These are phyloP conservation scores for Rhodotorula sp. DNA, from an alignment of 1,284 basidiomycete species.

Conservation along the genomic window DNA sequence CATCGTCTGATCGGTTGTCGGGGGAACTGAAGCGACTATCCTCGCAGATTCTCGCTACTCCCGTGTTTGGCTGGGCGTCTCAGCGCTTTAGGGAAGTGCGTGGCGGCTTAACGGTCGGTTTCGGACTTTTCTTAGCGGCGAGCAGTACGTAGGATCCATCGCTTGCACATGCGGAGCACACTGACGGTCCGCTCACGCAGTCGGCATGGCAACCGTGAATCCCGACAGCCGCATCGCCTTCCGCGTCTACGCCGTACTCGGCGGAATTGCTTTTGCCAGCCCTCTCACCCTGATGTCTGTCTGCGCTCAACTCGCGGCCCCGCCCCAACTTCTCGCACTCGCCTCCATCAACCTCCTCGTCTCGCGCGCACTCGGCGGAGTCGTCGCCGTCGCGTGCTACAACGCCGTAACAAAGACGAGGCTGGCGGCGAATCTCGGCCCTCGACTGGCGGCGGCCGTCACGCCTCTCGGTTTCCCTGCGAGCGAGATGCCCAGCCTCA, in stretches of 20 bases:
- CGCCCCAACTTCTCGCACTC: slow-evolving; percentile 4
- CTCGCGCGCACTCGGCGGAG: slow-evolving; percentile 5
- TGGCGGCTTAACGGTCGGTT: not conserved
- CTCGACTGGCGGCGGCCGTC: not conserved
- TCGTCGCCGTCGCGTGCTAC: slow-evolving; percentile 3
- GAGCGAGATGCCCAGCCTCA: not conserved
- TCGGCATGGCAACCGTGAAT: slow-evolving; percentile 3
- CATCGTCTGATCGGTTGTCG: too few species aligned
- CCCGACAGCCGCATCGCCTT: slow-evolving; percentile 2
- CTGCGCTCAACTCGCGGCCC: slow-evolving; percentile 1
- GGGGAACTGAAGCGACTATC: too few species aligned
- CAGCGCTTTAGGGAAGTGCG: not conserved
- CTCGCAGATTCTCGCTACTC: not conserved
- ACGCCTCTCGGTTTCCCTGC: not conserved
- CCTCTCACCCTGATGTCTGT: slow-evolving; percentile 6
- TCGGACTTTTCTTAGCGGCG: not conserved
- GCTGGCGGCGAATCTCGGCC: not conserved
- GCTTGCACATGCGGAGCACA: too few species aligned
- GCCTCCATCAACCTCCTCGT: slow-evolving; percentile 5
- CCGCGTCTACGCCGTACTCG: not conserved
- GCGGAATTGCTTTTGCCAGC: not conserved
- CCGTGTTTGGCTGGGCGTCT: not conserved
- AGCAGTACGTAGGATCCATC: not conserved
- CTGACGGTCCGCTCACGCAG: not conserved
- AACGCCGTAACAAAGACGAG: slow-evolving; percentile 2